Conservation (phyloP, 2,329 filamentous ascomycete genomes). For the Curvularia lunata region DNA sequence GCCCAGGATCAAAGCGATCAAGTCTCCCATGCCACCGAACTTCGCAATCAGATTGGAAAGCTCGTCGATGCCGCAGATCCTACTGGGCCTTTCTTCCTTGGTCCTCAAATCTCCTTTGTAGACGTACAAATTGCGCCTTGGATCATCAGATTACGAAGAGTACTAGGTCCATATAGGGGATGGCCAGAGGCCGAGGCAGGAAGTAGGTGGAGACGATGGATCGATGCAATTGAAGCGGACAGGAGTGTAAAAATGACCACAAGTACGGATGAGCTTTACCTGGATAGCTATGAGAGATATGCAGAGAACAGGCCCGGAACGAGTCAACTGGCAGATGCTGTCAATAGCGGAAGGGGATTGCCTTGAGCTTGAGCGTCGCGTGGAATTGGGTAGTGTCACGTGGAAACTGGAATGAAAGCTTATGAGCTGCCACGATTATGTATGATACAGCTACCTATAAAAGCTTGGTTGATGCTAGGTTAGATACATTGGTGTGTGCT, state of each 20-base stretch:
- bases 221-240: conserved; percentile 71
- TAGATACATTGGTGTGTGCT: not conserved
- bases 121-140: conserved; percentile 80
- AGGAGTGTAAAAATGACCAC: conserved; percentile 70
- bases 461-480: not conserved
- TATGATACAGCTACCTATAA: not conserved
- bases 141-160: conserved; percentile 70
- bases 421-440: not conserved
- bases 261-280: conserved; percentile 68
- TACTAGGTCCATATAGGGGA: conserved; percentile 68
- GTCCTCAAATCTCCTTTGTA: conserved; percentile 65
- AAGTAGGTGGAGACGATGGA: conserved; percentile 71
- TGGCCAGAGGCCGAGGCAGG: conserved; percentile 70
- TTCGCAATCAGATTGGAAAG: conserved; percentile 70
- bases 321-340: conserved; percentile 63
- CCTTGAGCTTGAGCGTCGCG: conserved; percentile 45
- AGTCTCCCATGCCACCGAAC: conserved; percentile 62
- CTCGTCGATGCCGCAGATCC: conserved; percentile 63
- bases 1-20: conserved; percentile 67
- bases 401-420: not conserved
- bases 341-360: conserved; percentile 62
- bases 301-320: conserved; percentile 67
- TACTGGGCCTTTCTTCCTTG: conserved; percentile 73
- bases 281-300: conserved; percentile 71
- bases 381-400: not conserved